Evolutionary conservation across 192 early-diverging fungal species (phyloP).

Genomic region (Jimgerdemannia lactiflua): DNA sequence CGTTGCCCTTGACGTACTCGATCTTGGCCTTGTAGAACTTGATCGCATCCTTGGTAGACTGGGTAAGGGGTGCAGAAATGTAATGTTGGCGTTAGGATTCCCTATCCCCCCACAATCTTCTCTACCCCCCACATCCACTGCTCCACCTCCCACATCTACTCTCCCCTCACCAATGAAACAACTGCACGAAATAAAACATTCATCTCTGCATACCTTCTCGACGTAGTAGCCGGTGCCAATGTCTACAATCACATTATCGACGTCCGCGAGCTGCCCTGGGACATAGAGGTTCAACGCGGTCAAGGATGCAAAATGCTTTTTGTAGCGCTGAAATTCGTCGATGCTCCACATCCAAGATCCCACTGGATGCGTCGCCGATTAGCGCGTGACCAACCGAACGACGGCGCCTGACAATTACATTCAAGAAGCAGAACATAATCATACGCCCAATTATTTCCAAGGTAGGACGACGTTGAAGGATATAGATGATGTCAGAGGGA

Average conservation of each 20-base stretch:
- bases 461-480: constrained; percentile 25
- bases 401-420: too few relatives aligned
- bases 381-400: too few relatives aligned
- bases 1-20: constrained; percentile 76
- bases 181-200: neutral
- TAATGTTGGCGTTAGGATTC: neutral
- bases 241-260: constrained; percentile 89
- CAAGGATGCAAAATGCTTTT: neutral
- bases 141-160: neutral
- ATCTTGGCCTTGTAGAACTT: constrained; percentile 84
- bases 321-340: too few relatives aligned
- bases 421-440: too few relatives aligned
- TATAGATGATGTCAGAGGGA: constrained; percentile 76
- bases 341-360: too few relatives aligned
- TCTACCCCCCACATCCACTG: neutral
- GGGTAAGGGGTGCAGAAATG: neutral
- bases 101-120: too few relatives aligned
- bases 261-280: constrained; percentile 79
- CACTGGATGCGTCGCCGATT: too few relatives aligned
- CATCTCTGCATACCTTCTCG: constrained; percentile 67
- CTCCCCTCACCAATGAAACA: neutral
- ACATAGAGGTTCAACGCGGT: constrained; percentile 56
- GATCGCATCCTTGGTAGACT: constrained; percentile 77
- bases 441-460: too few relatives aligned
- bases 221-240: constrained; percentile 96